A percentile compares a stretch with the other conserved stretches of the same genome.
Conservation (phyloP, 2,329 filamentous ascomycete species). For the Calonectria multiphialidica region DNA sequence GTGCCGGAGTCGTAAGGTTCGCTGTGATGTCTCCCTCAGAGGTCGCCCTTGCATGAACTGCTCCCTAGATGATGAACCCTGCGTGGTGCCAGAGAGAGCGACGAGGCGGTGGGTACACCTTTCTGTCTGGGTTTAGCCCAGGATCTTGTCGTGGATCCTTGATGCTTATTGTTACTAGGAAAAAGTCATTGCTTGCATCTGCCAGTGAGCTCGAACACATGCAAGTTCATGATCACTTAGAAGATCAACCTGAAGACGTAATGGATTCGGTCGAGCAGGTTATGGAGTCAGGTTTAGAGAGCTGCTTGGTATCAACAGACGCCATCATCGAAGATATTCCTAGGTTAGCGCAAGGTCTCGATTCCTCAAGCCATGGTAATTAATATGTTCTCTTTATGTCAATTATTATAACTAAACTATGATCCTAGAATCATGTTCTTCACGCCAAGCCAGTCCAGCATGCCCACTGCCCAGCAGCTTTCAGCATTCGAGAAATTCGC, state of each 20-base stretch:
- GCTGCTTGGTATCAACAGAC: not conserved
- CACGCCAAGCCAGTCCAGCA: not conserved
- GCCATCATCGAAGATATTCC: not conserved
- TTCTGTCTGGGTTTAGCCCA: not conserved
- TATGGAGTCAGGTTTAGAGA: not conserved
- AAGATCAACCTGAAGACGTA: not conserved
- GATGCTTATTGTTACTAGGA: not conserved
- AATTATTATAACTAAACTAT: not conserved
- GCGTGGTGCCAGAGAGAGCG: slow-evolving; percentile 52
- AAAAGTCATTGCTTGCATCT: not conserved
- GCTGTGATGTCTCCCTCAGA: slow-evolving; percentile 61
- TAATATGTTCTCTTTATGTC: no score
- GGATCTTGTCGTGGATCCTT: not conserved
- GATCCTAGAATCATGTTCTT: not conserved
- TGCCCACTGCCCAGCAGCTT: not conserved
- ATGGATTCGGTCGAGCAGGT: not conserved
- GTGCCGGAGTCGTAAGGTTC: slow-evolving; percentile 61
- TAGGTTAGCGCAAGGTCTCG: not conserved
- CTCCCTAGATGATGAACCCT: slow-evolving; percentile 59
- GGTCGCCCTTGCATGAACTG: slow-evolving; percentile 64
- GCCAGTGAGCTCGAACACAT: no score
- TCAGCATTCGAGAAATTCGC: not conserved
- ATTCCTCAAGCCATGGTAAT: not conserved
- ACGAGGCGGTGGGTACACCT: slow-evolving; percentile 48
- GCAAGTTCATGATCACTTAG: not conserved